Conservation (phyloP, 2,329 filamentous ascomycete species). For the Diplodia mutila region DNA sequence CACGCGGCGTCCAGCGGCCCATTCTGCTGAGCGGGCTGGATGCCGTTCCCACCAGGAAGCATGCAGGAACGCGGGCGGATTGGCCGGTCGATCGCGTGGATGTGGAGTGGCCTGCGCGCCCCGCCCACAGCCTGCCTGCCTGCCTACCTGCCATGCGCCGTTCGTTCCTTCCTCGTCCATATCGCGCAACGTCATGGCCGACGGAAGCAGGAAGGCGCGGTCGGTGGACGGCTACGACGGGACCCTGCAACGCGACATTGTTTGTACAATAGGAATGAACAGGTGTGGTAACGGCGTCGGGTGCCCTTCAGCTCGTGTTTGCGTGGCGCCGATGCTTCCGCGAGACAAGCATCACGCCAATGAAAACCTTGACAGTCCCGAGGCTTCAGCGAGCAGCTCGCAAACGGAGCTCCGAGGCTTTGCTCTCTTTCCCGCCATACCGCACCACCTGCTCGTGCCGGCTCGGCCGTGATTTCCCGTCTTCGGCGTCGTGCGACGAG, state of each 20-base stretch:
- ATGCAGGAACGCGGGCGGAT: conserved; percentile 6
- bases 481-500: conserved; percentile 11
- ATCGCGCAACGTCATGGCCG: neutral
- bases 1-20: neutral
- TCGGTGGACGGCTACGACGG: neutral
- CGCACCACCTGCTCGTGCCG: neutral
- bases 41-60: neutral
- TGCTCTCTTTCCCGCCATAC: too few species aligned
- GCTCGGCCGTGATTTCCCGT: neutral
- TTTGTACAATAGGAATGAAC: too few species aligned
- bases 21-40: neutral
- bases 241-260: conserved; percentile 18
- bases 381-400: too few species aligned
- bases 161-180: too few species aligned
- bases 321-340: neutral
- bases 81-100: conserved; percentile 13
- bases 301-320: neutral
- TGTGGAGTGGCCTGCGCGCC: neutral
- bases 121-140: neutral
- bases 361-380: too few species aligned
- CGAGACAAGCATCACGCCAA: neutral
- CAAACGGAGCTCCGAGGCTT: too few species aligned
- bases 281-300: neutral
- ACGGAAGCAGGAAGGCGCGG: neutral
- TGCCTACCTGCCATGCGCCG: too few species aligned